Percentiles rank a stretch among this genome's conserved stretches.
Evolutionary conservation across 139 green algal species (phyloP).

Genomic region (Deuterostichococcus epilithicus): DNA sequence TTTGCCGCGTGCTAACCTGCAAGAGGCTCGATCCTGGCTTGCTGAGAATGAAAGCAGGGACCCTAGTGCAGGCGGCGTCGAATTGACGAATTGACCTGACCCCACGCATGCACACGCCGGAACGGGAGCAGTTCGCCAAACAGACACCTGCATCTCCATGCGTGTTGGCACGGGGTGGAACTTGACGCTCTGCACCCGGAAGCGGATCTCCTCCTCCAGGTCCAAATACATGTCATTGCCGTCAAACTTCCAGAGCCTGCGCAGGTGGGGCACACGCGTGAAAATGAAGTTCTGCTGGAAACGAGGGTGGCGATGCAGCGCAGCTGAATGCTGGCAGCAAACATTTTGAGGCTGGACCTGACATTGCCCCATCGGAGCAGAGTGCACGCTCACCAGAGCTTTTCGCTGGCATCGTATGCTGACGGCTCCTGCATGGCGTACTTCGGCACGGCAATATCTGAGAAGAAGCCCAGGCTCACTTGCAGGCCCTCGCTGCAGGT

Average conservation of each 20-base stretch:
- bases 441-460: conserved; percentile 80
- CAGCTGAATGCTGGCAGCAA: too few relatives aligned
- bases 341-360: too few relatives aligned
- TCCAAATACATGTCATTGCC: conserved; percentile 80
- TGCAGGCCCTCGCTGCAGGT: conserved; percentile 55
- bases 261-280: too few relatives aligned
- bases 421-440: conserved; percentile 61
- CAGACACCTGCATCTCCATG: neutral
- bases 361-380: too few relatives aligned
- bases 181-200: neutral
- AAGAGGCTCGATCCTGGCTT: neutral
- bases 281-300: too few relatives aligned
- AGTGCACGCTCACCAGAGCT: neutral
- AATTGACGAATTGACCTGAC: neutral
- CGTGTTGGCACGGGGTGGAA: conserved; percentile 19
- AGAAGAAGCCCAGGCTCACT: conserved; percentile 87
- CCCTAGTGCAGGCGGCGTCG: neutral
- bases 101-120: neutral
- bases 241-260: conserved; percentile 73
- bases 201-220: conserved; percentile 32
- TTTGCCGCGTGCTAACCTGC: neutral
- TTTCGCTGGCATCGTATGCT: neutral
- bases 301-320: too few relatives aligned
- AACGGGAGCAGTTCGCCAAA: neutral
- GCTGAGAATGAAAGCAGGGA: conserved; percentile 5